phyloP scores from a whole-genome alignment of 257 asterid species.

The Plectranthus barbatus region DNA sequence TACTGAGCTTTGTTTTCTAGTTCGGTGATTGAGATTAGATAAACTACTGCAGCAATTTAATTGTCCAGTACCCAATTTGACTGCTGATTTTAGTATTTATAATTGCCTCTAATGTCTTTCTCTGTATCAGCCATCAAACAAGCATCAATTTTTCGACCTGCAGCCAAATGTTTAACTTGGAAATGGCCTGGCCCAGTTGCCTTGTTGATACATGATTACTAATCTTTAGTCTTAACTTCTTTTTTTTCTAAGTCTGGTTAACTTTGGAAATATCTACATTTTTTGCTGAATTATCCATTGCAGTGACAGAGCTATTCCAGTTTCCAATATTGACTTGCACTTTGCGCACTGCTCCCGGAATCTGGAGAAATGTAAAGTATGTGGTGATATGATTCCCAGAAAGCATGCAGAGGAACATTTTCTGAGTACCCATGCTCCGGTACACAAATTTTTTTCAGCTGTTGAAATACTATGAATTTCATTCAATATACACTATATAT shows the following conservation, averaged over 20 bases:
- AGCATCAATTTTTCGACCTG: neutral
- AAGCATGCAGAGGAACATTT: conserved; percentile 78
- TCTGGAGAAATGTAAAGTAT: conserved; percentile 88
- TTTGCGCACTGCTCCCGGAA: conserved; percentile 92
- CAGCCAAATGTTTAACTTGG: neutral
- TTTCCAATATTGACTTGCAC: conserved; percentile 81
- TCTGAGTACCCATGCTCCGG: conserved; percentile 94
- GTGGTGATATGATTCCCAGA: conserved; percentile 90
- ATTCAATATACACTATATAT: neutral
- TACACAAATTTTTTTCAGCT: conserved; percentile 23
- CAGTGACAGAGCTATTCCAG: conserved; percentile 89
- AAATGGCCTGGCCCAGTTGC: neutral
- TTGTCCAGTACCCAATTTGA: too few relatives aligned
- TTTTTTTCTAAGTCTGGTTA: neutral
- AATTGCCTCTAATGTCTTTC: neutral
- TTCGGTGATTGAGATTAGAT: neutral
- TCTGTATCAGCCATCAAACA: neutral
- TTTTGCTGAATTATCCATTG: conserved; percentile 15
- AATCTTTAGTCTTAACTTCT: too few relatives aligned
- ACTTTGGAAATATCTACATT: neutral
- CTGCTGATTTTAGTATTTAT: neutral
- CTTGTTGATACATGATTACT: neutral
- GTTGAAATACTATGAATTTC: neutral
- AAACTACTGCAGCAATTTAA: neutral
- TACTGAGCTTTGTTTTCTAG: neutral